Percentiles rank a stretch among this genome's conserved stretches.
phyloP scores from a whole-genome alignment of 768 basidiomycete genomes.

The Boletus pseudo-olivaceus region DNA sequence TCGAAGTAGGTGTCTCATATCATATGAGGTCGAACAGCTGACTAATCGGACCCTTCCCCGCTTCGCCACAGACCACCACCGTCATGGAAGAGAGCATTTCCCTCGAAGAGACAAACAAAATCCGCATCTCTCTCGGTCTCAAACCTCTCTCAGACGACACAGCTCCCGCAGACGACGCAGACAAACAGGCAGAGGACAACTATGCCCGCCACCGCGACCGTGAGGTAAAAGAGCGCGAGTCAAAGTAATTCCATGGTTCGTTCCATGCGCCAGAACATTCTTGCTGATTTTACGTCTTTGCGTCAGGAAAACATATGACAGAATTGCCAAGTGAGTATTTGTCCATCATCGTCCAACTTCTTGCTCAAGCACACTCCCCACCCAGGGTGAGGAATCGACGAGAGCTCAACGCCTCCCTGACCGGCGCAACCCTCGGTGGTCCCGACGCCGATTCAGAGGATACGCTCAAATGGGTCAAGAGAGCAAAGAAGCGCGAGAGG shows the following conservation, averaged over 20 bases:
- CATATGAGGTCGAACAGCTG: background rate
- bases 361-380: slow-evolving; percentile 43
- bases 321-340: slow-evolving; percentile 85
- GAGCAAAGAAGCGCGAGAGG: slow-evolving; percentile 86
- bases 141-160: slow-evolving; percentile 88
- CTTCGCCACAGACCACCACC: slow-evolving; percentile 7
- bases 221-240: slow-evolving; percentile 66
- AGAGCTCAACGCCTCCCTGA: slow-evolving; percentile 89
- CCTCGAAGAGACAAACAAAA: slow-evolving; percentile 93
- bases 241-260: slow-evolving; percentile 57
- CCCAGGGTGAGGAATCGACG: slow-evolving; percentile 88
- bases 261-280: slow-evolving; percentile 7
- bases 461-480: slow-evolving; percentile 87
- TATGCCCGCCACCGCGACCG: slow-evolving; percentile 69
- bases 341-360: background rate
- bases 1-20: too few species aligned
- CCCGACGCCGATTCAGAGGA: slow-evolving; percentile 75
- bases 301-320: slow-evolving; percentile 63
- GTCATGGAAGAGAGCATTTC: slow-evolving; percentile 88
- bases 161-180: slow-evolving; percentile 65
- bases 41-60: slow-evolving; percentile 4
- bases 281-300: slow-evolving; percentile 23
- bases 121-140: slow-evolving; percentile 90
- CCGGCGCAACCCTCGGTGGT: slow-evolving; percentile 89
- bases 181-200: slow-evolving; percentile 84